phyloP scores from a whole-genome alignment of 345 rosid genomes.

The Noccaea caerulescens region DNA sequence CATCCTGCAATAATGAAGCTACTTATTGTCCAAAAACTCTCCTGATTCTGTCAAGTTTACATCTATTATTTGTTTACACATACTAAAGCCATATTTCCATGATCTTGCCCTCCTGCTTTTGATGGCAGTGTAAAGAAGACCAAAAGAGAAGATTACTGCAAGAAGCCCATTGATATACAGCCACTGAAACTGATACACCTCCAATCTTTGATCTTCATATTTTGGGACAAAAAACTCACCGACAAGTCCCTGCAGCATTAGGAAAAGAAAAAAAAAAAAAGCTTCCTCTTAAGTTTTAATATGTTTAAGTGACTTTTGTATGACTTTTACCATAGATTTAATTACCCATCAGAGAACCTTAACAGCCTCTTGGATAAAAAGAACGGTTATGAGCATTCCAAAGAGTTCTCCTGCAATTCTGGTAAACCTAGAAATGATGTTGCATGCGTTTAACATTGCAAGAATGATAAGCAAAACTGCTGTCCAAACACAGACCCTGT shows the following conservation, averaged over 20 bases:
- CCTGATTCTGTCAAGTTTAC: neutral
- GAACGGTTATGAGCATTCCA: slow-evolving; percentile 78
- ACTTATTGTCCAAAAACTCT: slow-evolving; percentile 10
- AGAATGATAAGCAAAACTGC: slow-evolving; percentile 68
- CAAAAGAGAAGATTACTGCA: slow-evolving; percentile 70
- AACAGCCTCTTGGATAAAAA: slow-evolving; percentile 86
- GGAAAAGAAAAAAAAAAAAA: slow-evolving; percentile 12
- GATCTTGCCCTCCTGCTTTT: slow-evolving; percentile 81
- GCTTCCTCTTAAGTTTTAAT: slow-evolving; percentile 4
- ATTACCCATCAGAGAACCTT: slow-evolving; percentile 50
- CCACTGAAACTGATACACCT: slow-evolving; percentile 64
- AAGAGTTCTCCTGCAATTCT: slow-evolving; percentile 88
- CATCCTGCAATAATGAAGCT: slow-evolving; percentile 51
- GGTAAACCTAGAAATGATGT: slow-evolving; percentile 73
- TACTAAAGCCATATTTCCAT: slow-evolving; percentile 77
- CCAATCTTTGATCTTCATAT: slow-evolving; percentile 49
- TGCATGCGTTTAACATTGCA: slow-evolving; percentile 64
- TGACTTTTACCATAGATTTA: slow-evolving; percentile 8
- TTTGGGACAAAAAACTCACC: slow-evolving; percentile 64
- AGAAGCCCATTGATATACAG: slow-evolving; percentile 70
- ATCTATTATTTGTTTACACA: slow-evolving; percentile 17
- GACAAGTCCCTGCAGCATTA: slow-evolving; percentile 57
- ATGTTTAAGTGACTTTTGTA: neutral
- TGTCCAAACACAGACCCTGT: slow-evolving; percentile 96
- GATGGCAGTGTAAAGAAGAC: slow-evolving; percentile 63